Evolutionary conservation across 768 basidiomycete genomes (phyloP).

Genomic region (Albatrellus ellisii): DNA sequence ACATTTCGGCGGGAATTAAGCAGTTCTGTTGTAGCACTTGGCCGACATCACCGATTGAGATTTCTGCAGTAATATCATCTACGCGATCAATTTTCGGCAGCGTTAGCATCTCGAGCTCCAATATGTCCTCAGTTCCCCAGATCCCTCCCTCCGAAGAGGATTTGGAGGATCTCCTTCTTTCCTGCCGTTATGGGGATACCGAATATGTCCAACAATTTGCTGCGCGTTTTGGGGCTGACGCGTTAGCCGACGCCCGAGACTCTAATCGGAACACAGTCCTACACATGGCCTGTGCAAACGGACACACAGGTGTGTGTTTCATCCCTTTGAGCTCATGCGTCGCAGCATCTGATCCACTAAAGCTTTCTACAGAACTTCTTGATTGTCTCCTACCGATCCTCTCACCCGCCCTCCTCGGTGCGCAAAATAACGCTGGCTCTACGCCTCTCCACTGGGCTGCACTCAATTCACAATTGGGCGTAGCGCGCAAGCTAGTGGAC

Average conservation of each 20-base stretch:
- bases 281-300: conserved; percentile 86
- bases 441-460: conserved; percentile 90
- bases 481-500: conserved; percentile 46
- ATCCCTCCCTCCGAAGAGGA: conserved; percentile 28
- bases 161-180: conserved; percentile 61
- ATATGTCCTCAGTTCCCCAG: too few species aligned
- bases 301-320: conserved; percentile 69
- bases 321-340: conserved; percentile 2
- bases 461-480: conserved; percentile 61
- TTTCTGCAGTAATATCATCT: too few species aligned
- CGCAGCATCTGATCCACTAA: conserved; percentile 28
- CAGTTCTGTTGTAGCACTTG: too few species aligned
- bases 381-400: conserved; percentile 56
- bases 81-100: too few species aligned
- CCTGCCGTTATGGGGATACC: conserved; percentile 81
- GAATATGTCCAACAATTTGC: conserved; percentile 64
- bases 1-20: too few species aligned
- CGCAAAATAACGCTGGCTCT: conserved; percentile 59
- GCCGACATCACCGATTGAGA: too few species aligned
- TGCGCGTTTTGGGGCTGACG: conserved; percentile 35
- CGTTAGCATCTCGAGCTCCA: too few species aligned
- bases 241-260: conserved; percentile 44
- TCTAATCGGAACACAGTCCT: conserved; percentile 68
- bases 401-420: conserved; percentile 38
- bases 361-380: conserved; percentile 54